phyloP scores from a whole-genome alignment of 306 rosid genomes.

The Sicyos baderoa region DNA sequence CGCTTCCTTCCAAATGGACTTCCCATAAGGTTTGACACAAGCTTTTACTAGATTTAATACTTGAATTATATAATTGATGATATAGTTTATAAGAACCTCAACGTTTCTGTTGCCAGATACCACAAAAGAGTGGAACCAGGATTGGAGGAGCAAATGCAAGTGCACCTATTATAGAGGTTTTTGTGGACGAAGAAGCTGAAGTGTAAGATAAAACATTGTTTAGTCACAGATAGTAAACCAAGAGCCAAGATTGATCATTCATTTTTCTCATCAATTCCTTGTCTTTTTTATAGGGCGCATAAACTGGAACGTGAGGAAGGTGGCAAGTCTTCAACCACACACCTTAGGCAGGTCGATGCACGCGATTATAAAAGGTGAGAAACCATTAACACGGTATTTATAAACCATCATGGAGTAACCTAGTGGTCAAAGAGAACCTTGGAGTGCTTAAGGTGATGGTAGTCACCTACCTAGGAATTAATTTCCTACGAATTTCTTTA shows the following conservation, averaged over 20 bases:
- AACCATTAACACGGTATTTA: not conserved
- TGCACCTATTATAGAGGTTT: conserved; percentile 53
- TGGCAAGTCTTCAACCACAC: conserved; percentile 36
- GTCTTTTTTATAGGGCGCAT: conserved; percentile 24
- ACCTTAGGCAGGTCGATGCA: conserved; percentile 43
- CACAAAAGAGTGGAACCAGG: conserved; percentile 50
- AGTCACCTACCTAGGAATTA: too few species aligned
- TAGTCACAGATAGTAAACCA: not conserved
- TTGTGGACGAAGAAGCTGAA: conserved; percentile 70
- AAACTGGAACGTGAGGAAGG: conserved; percentile 26
- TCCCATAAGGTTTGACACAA: conserved; percentile 45
- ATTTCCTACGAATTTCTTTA: too few species aligned
- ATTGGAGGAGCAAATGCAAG: conserved; percentile 33
- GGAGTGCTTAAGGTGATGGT: too few species aligned
- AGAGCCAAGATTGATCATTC: not conserved
- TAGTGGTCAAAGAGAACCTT: too few species aligned
- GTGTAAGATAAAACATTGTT: conserved; percentile 42
- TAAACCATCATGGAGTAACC: too few species aligned
- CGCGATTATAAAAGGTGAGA: conserved; percentile 54
- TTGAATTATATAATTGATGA: conserved; percentile 2
- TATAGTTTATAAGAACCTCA: conserved; percentile 1
- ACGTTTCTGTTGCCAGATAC: conserved; percentile 49
- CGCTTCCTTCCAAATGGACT: conserved; percentile 70
- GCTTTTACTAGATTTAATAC: not conserved
- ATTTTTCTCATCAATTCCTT: not conserved